A percentile compares a stretch with the other conserved stretches of the same genome.
Evolutionary conservation across 164 flowering plant species (phyloP).

Genomic region (Tetracentron sinense): DNA sequence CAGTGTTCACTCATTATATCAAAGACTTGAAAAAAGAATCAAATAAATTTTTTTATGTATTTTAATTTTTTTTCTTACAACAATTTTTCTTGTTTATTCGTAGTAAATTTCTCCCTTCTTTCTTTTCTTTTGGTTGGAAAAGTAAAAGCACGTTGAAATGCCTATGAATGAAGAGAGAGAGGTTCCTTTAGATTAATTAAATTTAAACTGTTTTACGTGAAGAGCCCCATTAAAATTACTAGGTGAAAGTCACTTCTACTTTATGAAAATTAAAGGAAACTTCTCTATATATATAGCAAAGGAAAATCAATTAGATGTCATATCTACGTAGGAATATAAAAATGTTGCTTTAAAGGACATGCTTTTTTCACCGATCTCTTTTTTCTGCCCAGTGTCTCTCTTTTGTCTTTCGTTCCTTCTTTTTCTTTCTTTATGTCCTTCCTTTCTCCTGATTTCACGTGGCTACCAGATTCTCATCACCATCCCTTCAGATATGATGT

Average conservation of each 20-base stretch:
- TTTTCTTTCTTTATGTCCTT: constrained; percentile 8
- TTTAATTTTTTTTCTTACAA: no score
- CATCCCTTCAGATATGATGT: constrained; percentile 30
- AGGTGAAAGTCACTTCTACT: constrained; percentile 38
- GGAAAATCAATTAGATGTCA: constrained; percentile 50
- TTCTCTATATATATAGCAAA: constrained; percentile 19
- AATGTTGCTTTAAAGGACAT: constrained; percentile 42
- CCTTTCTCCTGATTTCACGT: constrained; percentile 38
- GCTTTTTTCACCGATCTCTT: constrained; percentile 23
- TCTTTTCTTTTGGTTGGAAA: constrained; percentile 12
- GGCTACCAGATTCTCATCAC: constrained; percentile 59
- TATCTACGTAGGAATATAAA: constrained; percentile 55
- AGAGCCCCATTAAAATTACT: constrained; percentile 45
- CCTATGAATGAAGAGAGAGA: constrained; percentile 24
- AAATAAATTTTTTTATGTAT: no score
- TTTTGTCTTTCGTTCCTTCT: constrained; percentile 23
- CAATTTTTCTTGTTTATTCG: no score
- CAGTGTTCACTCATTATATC: no score
- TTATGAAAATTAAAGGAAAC: constrained; percentile 26
- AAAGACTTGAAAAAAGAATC: no score
- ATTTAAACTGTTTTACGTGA: constrained; percentile 15
- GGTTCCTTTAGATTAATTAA: constrained; percentile 9
- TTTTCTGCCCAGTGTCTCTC: constrained; percentile 70
- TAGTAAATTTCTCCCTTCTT: constrained; percentile 2
- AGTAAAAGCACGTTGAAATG: constrained; percentile 30